Conservation (phyloP, 192 early-diverging fungal species). For the Rhizoclosmatium sp. region DNA sequence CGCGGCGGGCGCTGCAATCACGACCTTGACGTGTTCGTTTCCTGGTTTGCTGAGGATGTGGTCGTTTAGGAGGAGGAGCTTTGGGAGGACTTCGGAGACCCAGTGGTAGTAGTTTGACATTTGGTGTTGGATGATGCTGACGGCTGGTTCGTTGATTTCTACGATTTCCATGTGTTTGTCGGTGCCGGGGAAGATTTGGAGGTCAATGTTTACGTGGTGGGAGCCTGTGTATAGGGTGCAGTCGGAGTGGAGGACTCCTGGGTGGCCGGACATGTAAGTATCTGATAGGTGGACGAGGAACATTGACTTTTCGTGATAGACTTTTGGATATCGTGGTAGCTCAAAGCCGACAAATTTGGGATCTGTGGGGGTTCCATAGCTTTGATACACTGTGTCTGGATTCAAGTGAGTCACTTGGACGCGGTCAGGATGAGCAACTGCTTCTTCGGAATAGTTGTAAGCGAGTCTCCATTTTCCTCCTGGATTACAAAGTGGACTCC, state of each 20-base stretch:
- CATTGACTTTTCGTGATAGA: conserved; percentile 21
- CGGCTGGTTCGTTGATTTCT: not conserved
- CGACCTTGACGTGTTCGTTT: conserved; percentile 2
- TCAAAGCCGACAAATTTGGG: conserved; percentile 12
- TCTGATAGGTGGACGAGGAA: conserved; percentile 7
- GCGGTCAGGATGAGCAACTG: conserved; percentile 6
- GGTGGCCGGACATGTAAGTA: conserved; percentile 26
- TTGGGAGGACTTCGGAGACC: conserved; percentile 28
- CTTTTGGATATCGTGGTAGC: conserved; percentile 5
- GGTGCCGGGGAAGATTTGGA: conserved; percentile 16
- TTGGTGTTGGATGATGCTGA: conserved; percentile 36
- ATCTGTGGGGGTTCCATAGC: conserved; percentile 16
- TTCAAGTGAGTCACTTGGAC: conserved; percentile 11
- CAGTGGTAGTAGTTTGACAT: conserved; percentile 38
- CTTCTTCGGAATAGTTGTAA: conserved; percentile 26
- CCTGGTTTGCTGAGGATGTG: conserved; percentile 5
- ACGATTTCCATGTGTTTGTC: not conserved
- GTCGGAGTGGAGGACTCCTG: conserved; percentile 24
- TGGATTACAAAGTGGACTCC: not conserved
- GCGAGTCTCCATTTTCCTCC: conserved; percentile 29
- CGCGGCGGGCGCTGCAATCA: conserved; percentile 12
- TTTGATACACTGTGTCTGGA: conserved; percentile 12
- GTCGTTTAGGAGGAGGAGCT: conserved; percentile 26
- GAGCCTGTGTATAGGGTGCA: conserved; percentile 31
- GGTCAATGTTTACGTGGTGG: conserved; percentile 31